A percentile compares a stretch with the other conserved stretches of the same genome.
Conservation (phyloP, 1,284 basidiomycete species). For the Ganoderma meredithae region DNA sequence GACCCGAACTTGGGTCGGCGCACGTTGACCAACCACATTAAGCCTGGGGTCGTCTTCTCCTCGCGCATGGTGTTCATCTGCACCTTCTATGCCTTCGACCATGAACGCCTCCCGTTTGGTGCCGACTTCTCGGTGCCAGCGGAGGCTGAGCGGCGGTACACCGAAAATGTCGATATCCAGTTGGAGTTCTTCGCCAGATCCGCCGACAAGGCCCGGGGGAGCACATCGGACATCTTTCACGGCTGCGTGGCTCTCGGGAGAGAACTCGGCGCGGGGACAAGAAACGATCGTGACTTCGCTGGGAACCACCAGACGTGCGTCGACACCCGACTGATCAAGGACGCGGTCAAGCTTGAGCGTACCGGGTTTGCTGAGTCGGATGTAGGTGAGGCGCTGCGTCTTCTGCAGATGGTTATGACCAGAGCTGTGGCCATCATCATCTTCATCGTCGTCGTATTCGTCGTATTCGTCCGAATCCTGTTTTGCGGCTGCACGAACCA, state of each 20-base stretch:
- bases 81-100: constrained; percentile 85
- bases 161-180: constrained; percentile 77
- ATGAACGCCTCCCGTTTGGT: constrained; percentile 71
- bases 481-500: constrained; percentile 48
- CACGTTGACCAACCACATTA: constrained; percentile 32
- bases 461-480: constrained; percentile 51
- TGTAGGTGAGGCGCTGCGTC: constrained; percentile 76
- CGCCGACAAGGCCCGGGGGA: constrained; percentile 45
- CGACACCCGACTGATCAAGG: constrained; percentile 71
- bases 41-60: constrained; percentile 32
- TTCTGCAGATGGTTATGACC: constrained; percentile 58
- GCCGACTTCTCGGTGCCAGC: constrained; percentile 77
- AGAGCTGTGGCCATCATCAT: constrained; percentile 48
- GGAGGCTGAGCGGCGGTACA: constrained; percentile 80
- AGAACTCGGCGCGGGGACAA: constrained; percentile 81
- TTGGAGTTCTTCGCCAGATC: constrained; percentile 68
- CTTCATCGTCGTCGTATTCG: constrained; percentile 67
- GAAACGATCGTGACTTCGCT: constrained; percentile 81
- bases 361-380: constrained; percentile 77
- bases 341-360: constrained; percentile 77
- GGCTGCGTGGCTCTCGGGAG: constrained; percentile 50
- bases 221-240: constrained; percentile 69
- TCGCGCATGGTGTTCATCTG: constrained; percentile 35
- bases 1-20: constrained; percentile 66
- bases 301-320: constrained; percentile 70